Conservation (phyloP, 306 rosid genomes). For the Trifolium pratense region DNA sequence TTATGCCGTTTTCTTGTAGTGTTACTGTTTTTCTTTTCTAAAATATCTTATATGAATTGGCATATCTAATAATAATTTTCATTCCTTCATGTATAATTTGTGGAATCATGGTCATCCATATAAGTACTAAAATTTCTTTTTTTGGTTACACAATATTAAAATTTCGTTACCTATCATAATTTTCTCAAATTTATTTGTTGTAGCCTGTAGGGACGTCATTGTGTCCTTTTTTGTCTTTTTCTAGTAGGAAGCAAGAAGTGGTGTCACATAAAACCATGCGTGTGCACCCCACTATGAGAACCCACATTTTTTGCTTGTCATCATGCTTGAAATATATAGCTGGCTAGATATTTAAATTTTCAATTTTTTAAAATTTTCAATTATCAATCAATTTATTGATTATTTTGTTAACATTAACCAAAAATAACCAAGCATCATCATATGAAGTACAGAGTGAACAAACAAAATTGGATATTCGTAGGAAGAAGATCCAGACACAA, state of each 20-base stretch:
- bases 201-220: too few relatives aligned
- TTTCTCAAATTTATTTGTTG: neutral
- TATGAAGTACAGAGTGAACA: neutral
- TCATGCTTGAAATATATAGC: constrained; percentile 3
- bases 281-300: too few relatives aligned
- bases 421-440: constrained; percentile 38
- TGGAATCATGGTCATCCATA: too few relatives aligned
- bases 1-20: too few relatives aligned
- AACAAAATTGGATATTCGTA: constrained; percentile 10
- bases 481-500: constrained; percentile 28
- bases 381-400: constrained; percentile 29
- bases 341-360: neutral
- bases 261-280: constrained; percentile 50
- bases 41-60: too few relatives aligned
- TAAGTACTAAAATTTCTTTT: too few relatives aligned
- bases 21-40: too few relatives aligned
- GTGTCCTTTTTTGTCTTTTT: neutral
- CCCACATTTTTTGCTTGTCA: constrained; percentile 35
- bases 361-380: too few relatives aligned
- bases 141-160: too few relatives aligned
- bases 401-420: constrained; percentile 33
- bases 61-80: too few relatives aligned
- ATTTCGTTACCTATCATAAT: neutral
- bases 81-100: too few relatives aligned
- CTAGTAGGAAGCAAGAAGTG: constrained; percentile 25